Base-by-base conservation (phyloP, 2,329 filamentous ascomycete genomes). In the Penicillium hordei region DNA sequence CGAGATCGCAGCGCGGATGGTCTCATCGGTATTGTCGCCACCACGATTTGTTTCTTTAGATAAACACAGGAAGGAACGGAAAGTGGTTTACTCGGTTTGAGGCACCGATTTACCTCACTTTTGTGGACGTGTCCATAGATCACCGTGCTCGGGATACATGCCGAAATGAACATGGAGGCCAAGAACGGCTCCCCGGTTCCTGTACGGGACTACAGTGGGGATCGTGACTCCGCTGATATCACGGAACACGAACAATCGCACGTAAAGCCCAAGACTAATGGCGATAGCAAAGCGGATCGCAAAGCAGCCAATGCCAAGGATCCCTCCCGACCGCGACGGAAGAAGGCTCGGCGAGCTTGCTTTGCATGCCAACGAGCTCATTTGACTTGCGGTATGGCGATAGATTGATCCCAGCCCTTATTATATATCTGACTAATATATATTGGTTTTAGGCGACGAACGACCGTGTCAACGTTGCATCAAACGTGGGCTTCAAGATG, bases 281-380 rank as follows among this genome's bases (percentile, higher is more conserved):
- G 81, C 62, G 77, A 81, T 61, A 77, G 76, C 57, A 81, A 84
- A 68, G 74, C 79, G 57, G 86, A 86, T 82, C 87, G 73, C 83
- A 90, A 78, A 64, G 62, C 70, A 34, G 52, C 75, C 43, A 85
- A 84, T 70, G 86, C 92, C 56, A 97, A 97, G 76, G 94, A 99
- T 74, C 93, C 93, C 56, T 82, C 89, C 70, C 86, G 94, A 59
- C 93, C 94, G 19, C 84, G 93, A 67, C 86, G 94, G 70, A 99
- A 97, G 82, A 99, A 99, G 83, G 94, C 94, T 38, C 86, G 93
- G 67, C 85, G 94, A 75, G 94, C 94, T 57, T 99, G 94, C 77
- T 96, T 89, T 84, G 93, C 94, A 63, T 99, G 94, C 77, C 94
- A 99, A 79, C 85, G 93, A 76, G 94, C 94, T 62, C 94, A 99